A percentile compares a stretch with the other conserved stretches of the same genome.
These are phyloP conservation scores for Pseudocercospora cruenta DNA, from an alignment of 2,329 filamentous ascomycete species.

Conservation along the genomic window DNA sequence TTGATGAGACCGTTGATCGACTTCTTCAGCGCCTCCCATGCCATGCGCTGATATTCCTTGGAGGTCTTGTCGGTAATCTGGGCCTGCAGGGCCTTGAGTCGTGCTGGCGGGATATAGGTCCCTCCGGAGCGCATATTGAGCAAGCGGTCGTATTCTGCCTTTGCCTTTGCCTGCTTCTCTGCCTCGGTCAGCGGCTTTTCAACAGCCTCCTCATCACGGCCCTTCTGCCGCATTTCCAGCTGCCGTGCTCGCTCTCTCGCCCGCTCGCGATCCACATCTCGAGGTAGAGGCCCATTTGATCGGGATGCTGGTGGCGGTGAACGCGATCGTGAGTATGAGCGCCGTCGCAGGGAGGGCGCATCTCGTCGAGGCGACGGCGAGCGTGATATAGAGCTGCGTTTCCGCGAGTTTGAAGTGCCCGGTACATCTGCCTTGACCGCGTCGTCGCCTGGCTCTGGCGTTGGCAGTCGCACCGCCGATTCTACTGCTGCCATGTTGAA, in stretches of 20 bases:
- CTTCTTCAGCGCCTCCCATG: slow-evolving; percentile 98
- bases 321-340: slow-evolving; percentile 25
- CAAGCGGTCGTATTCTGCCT: slow-evolving; percentile 91
- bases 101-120: slow-evolving; percentile 92
- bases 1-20: slow-evolving; percentile 98
- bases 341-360: slow-evolving; percentile 36
- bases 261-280: slow-evolving; percentile 54
- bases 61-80: slow-evolving; percentile 96
- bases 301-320: slow-evolving; percentile 33
- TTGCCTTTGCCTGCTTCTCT: slow-evolving; percentile 83
- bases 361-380: slow-evolving; percentile 42
- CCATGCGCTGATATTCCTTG: slow-evolving; percentile 98
- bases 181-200: slow-evolving; percentile 68
- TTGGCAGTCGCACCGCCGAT: slow-evolving; percentile 35
- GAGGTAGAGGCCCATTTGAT: slow-evolving; percentile 42
- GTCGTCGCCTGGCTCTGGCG: slow-evolving; percentile 31
- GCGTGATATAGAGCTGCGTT: slow-evolving; percentile 37
- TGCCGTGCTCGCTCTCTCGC: slow-evolving; percentile 58
- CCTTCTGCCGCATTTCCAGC: slow-evolving; percentile 46
- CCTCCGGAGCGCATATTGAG: slow-evolving; percentile 91
- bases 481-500: slow-evolving; percentile 29
- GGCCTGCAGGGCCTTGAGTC: slow-evolving; percentile 86
- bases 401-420: slow-evolving; percentile 30
- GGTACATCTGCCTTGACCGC: background rate
- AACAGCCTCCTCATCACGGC: slow-evolving; percentile 48